Evolutionary conservation across 305 asterid species (phyloP).

Genomic region (Fraxinus xanthoxyloides): DNA sequence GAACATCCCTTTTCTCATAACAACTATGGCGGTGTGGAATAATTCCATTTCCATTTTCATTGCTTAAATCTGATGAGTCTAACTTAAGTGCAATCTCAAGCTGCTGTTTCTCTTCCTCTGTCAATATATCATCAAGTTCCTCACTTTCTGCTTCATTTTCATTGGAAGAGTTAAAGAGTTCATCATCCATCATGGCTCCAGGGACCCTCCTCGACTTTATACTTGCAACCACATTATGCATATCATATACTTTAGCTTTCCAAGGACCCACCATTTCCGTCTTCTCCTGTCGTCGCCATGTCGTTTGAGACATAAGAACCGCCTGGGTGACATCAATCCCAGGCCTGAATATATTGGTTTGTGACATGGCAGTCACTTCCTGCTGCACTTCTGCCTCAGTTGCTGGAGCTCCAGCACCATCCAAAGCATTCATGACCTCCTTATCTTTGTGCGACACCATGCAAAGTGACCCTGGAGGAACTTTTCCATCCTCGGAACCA

Average conservation of each 20-base stretch:
- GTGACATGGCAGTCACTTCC: constrained; percentile 91
- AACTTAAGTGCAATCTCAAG: constrained; percentile 88
- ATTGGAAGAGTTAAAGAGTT: constrained; percentile 63
- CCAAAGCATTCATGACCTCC: constrained; percentile 90
- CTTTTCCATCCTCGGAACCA: constrained; percentile 90
- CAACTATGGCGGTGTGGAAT: constrained; percentile 82
- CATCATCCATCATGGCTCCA: constrained; percentile 92
- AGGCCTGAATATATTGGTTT: constrained; percentile 87
- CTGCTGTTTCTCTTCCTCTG: constrained; percentile 86
- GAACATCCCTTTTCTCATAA: constrained; percentile 73
- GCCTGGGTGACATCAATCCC: constrained; percentile 97
- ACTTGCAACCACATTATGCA: constrained; percentile 94
- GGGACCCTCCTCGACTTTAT: constrained; percentile 91
- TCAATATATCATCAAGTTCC: constrained; percentile 61
- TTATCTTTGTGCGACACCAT: constrained; percentile 87
- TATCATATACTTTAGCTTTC: constrained; percentile 93
- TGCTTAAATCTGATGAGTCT: constrained; percentile 53
- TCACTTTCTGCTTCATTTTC: constrained; percentile 84
- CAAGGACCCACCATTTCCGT: constrained; percentile 78
- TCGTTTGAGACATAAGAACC: constrained; percentile 78
- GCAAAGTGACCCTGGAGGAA: constrained; percentile 79
- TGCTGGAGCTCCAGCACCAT: constrained; percentile 89
- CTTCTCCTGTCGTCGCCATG: constrained; percentile 89
- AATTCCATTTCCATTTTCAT: constrained; percentile 54
- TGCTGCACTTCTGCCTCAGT: constrained; percentile 77